Evolutionary conservation across 139 green algal species (phyloP), one percentile per base, ranked within the genome.

Genomic region (Parachlorella kessleri): DNA sequence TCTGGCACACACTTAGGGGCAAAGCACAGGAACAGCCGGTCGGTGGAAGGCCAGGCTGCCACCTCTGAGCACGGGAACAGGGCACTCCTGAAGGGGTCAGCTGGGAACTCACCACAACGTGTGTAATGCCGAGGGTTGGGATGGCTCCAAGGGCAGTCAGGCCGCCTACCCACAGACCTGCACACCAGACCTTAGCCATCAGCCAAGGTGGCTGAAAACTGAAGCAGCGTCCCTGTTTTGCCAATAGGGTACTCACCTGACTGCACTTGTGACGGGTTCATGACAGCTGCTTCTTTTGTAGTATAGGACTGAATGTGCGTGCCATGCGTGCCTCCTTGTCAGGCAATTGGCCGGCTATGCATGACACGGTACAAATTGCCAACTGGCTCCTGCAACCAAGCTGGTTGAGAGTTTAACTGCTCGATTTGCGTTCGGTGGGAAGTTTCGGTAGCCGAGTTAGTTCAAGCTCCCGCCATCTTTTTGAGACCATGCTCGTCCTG

Each of bases 91-190:
- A 32, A 33, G 23, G 66, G n/a, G 32, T 36, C 36, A 21, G 35
- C 37, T 2, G 21, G 26, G 70, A 18, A 59, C 86, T 73, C 66
- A 92, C 88, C 82, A 93, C 42, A 0, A 93, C 77, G 42, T 93
- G 88, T 0, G 87, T 92, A 68, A 93, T 90, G 7, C 78, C 59
- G 38, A 88, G 68, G n/a, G 70, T 40, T 5, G 78, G 53, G 0
- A 91, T 30, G 40, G 81, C 40, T 0, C 86, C 70, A 3, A 93
- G 71, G 26, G 77, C 79, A 6, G 65, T 53, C 35, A 90, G 42
- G 36, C 74, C 64, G 28, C 85, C 84, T 6, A 93, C 8, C 33
- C 77, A 92, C 24, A 93, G 69, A 0, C 85, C 88, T 91, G 82
- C 37, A 70, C n/a, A n/a, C n/a, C n/a, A n/a, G n/a, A n/a, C n/a